Evolutionary conservation across 2,329 filamentous ascomycete genomes (phyloP), one percentile per base, ranked within the genome.

Genomic region (Claviceps sp.): DNA sequence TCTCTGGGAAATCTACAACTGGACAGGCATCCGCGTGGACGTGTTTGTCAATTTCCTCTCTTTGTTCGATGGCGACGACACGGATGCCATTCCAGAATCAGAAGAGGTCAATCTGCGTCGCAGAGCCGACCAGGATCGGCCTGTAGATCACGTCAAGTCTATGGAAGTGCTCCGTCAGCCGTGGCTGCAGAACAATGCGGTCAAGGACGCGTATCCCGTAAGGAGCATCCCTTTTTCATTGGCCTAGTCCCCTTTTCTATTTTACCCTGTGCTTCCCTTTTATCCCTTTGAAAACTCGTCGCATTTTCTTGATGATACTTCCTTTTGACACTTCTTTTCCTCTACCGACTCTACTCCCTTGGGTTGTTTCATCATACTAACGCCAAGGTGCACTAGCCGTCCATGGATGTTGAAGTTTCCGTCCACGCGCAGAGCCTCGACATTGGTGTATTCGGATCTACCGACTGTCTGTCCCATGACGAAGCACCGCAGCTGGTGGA

Each of bases 41-140:
- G 81, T 77, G 0, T 91, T 87, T 68, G 81, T 95, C 59, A 96
- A 96, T 64, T 93, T 95, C 57, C 66, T 95, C 17, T 80, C 73
- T 50, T 64, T 81, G 5, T 76, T 76, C 0, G 53, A 56, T 7
- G 42, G 24, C 34, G 14, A 26, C 34, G n/a, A 13, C 22, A 42
- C 7, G 10, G 41, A 30, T 13, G 10, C 19, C 22, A 1, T 16
- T n/a, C 13, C 26, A 7, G n/a, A 11, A 7, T 38, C 17, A 11
- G 10, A 11, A 24, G 38, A 45, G 2, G 5, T 5, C 5, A 34
- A 11, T 5, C 26, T 51, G 6, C 3, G 34, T 13, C 44, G 44
- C 6, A 47, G 19, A 13, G 41, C 4, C 7, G 19, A 50, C 14
- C 7, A 34, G 26, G 53, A 55, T 44, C n/a, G 24, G 24, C 19